A percentile compares a stretch with the other conserved stretches of the same genome.
Evolutionary conservation across 164 flowering plant genomes (phyloP).

Genomic region (Santalum album): DNA sequence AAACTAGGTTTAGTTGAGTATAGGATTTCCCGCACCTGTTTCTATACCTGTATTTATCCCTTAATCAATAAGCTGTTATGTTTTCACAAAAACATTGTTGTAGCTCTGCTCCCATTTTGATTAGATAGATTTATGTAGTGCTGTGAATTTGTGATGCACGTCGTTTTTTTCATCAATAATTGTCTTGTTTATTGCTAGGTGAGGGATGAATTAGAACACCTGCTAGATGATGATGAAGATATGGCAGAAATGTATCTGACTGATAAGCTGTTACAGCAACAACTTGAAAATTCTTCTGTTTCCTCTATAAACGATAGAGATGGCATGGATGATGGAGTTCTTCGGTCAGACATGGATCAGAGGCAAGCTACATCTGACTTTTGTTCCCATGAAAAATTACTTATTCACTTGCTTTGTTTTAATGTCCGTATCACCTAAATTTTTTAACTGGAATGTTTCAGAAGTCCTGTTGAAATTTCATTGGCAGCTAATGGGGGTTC

Average conservation of each 20-base stretch:
- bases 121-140: no score
- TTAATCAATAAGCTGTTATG: no score
- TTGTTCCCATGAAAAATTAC: background rate
- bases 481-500: slow-evolving; percentile 31
- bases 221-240: slow-evolving; percentile 63
- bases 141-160: no score
- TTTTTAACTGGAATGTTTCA: slow-evolving; percentile 10
- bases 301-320: slow-evolving; percentile 49
- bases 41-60: no score
- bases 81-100: no score
- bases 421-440: background rate
- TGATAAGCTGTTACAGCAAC: slow-evolving; percentile 53
- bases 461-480: slow-evolving; percentile 43
- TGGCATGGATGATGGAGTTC: slow-evolving; percentile 36
- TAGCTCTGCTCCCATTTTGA: no score
- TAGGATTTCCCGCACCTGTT: no score
- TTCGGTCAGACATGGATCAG: slow-evolving; percentile 35
- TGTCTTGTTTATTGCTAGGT: slow-evolving; percentile 24
- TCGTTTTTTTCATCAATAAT: no score
- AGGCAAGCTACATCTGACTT: slow-evolving; percentile 27
- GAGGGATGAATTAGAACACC: slow-evolving; percentile 66
- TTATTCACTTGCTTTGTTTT: background rate
- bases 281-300: slow-evolving; percentile 45
- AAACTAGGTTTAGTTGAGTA: no score
- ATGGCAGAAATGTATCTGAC: slow-evolving; percentile 91